Conservation (phyloP, 495 filamentous ascomycete genomes). For the Neurospora sp. region DNA sequence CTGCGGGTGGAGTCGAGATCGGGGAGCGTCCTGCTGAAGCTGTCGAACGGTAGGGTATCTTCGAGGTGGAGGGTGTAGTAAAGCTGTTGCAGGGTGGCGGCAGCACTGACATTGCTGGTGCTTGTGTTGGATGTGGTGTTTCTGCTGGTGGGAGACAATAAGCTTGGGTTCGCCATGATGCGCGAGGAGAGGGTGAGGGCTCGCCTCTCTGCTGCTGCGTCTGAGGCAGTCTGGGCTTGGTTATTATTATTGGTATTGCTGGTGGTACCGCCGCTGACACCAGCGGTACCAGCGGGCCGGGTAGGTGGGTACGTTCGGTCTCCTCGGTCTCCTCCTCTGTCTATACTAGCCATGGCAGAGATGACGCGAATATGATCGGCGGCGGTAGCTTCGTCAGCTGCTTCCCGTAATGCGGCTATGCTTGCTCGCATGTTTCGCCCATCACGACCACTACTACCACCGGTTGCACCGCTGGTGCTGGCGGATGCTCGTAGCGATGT, state of each 20-base stretch:
- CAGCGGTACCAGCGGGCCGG: background rate
- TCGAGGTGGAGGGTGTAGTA: background rate
- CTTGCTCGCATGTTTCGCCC: background rate
- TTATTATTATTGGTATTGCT: constrained; percentile 1
- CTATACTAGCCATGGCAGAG: background rate
- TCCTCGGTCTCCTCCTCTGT: background rate
- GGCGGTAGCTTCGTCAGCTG: background rate
- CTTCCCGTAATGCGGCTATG: background rate
- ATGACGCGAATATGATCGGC: background rate
- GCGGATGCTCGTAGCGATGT: background rate
- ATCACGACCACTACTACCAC: background rate
- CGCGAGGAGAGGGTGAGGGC: constrained; percentile 8
- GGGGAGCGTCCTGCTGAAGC: background rate
- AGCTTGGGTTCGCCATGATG: constrained; percentile 7
- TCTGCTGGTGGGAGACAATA: background rate
- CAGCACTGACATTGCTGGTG: background rate
- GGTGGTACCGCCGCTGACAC: background rate
- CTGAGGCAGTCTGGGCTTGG: background rate
- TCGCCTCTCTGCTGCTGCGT: constrained; percentile 7
- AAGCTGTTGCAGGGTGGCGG: background rate
- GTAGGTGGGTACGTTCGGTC: background rate
- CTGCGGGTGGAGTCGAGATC: background rate
- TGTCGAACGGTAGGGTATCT: background rate
- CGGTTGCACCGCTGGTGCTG: background rate
- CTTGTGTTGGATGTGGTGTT: background rate